These are phyloP conservation scores for Thielaviopsis populi DNA, from an alignment of 2,329 filamentous ascomycete species.

Conservation along the genomic window DNA sequence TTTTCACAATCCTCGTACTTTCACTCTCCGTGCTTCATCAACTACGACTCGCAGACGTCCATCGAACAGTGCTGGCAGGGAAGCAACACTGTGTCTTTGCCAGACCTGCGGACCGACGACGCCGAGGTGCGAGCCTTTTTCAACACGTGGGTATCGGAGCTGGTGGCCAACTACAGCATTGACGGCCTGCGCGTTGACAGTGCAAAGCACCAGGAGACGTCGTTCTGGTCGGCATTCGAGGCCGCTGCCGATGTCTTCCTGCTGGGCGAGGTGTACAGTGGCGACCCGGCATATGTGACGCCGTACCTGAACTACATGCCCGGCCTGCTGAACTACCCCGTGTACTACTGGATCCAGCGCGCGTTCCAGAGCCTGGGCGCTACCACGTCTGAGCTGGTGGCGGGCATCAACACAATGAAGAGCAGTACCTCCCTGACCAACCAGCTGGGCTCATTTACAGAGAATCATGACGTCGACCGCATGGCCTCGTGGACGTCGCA, in stretches of 20 bases:
- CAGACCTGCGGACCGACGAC: conserved; percentile 68
- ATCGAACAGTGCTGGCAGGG: conserved; percentile 36
- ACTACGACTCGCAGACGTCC: conserved; percentile 34
- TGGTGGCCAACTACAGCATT: conserved; percentile 57
- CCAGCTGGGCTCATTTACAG: conserved; percentile 39
- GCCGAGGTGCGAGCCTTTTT: conserved; percentile 51
- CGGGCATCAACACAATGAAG: conserved; percentile 45
- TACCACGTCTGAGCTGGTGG: conserved; percentile 35
- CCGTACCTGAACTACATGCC: conserved; percentile 37
- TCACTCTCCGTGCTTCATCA: conserved; percentile 37
- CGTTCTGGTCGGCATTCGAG: conserved; percentile 30
- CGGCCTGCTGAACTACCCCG: conserved; percentile 33
- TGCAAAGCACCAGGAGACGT: conserved; percentile 51
- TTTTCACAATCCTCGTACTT: conserved; percentile 41
- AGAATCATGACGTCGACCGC: conserved; percentile 49
- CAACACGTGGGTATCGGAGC: conserved; percentile 44
- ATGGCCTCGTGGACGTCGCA: conserved; percentile 26
- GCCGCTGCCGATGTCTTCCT: conserved; percentile 47
- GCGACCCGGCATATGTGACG: conserved; percentile 37
- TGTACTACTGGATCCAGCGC: conserved; percentile 18
- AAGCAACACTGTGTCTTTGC: conserved; percentile 30
- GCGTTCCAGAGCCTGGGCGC: conserved; percentile 16
- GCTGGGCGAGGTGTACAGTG: conserved; percentile 48
- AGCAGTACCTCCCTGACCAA: conserved; percentile 33
- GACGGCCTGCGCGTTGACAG: conserved; percentile 55